phyloP scores from a whole-genome alignment of 2,329 filamentous ascomycete species.

The Claviceps quebecensis region DNA sequence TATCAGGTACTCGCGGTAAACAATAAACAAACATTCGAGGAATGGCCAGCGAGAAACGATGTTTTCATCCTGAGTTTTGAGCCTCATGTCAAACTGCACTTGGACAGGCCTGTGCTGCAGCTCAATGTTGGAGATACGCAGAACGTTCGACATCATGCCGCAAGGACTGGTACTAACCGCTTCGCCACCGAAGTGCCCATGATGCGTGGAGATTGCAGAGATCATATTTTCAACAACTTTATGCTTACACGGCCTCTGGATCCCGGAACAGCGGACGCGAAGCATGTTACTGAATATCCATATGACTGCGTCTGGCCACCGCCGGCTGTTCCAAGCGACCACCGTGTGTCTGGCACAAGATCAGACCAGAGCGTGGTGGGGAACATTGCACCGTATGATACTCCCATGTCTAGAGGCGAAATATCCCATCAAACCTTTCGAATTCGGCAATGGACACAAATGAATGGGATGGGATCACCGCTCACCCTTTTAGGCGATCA shows the following conservation, averaged over 20 bases:
- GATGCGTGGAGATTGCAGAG: conserved; percentile 28
- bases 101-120: conserved; percentile 58
- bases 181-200: conserved; percentile 41
- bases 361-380: conserved; percentile 11
- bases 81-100: conserved; percentile 55
- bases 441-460: conserved; percentile 63
- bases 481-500: conserved; percentile 16
- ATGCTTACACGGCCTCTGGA: conserved; percentile 44
- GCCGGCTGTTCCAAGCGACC: conserved; percentile 46
- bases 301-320: conserved; percentile 63
- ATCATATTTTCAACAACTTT: conserved; percentile 51
- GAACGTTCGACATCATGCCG: conserved; percentile 10
- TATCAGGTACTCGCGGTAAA: conserved; percentile 60
- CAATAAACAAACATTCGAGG: conserved; percentile 36
- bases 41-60: conserved; percentile 50
- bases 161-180: conserved; percentile 18
- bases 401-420: conserved; percentile 38
- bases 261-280: conserved; percentile 20
- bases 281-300: conserved; percentile 20
- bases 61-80: conserved; percentile 62
- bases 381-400: conserved; percentile 15
- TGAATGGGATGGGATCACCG: conserved; percentile 24
- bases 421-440: conserved; percentile 59
- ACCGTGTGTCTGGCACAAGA: conserved; percentile 31
- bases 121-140: conserved; percentile 24